Conservation (phyloP, 31 red algal genomes). For the Porphyra umbilicalis region DNA sequence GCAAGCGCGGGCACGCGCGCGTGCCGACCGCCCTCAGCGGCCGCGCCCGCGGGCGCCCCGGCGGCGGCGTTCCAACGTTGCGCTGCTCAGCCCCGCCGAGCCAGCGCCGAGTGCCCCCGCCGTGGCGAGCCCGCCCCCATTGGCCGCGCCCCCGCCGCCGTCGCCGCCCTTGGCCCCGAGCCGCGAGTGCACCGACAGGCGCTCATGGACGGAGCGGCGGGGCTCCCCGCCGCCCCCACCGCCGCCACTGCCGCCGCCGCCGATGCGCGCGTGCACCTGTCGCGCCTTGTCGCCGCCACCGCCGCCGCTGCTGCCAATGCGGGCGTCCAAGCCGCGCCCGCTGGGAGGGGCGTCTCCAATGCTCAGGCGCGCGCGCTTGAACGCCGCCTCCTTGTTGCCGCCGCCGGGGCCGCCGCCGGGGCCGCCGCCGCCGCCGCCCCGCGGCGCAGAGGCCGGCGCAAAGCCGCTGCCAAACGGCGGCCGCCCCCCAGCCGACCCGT, state of each 20-base stretch:
- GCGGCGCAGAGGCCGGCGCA: no score
- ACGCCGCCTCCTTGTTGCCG: not conserved
- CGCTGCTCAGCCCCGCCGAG: not conserved
- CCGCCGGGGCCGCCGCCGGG: no score
- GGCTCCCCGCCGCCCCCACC: not conserved
- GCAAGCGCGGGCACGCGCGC: no score
- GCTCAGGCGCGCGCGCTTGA: not conserved
- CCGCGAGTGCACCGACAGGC: not conserved
- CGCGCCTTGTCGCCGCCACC: not conserved
- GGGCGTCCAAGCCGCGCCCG: not conserved
- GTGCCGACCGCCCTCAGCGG: no score
- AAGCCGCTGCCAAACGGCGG: not conserved
- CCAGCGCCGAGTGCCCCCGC: no score
- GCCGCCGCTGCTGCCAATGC: no score
- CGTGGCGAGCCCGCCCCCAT: not conserved
- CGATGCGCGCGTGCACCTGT: not conserved
- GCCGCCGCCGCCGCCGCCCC: no score
- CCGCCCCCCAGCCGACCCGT: not conserved
- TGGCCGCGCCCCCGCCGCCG: not conserved
- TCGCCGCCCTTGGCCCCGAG: not conserved
- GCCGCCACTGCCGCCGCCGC: not conserved
- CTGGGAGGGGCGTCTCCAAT: not conserved
- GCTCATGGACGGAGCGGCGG: not conserved
- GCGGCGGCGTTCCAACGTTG: not conserved
- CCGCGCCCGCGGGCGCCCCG: not conserved